phyloP scores from a whole-genome alignment of 2,329 filamentous ascomycete species.

The Domatiomyces catenatus region DNA sequence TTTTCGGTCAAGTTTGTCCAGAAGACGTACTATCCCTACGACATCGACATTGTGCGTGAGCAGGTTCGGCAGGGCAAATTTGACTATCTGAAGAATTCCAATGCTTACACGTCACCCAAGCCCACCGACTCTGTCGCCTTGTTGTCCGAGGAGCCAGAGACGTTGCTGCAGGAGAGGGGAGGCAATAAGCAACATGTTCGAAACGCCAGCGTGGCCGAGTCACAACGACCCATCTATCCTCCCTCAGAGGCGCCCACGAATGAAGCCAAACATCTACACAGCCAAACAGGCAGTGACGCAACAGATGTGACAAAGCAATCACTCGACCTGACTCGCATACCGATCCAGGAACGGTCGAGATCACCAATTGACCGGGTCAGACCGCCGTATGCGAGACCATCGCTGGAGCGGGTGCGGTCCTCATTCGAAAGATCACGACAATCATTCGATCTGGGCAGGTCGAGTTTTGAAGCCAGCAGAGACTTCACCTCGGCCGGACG shows the following conservation, averaged over 20 bases:
- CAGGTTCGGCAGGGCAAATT: slow-evolving; percentile 75
- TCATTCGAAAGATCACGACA: slow-evolving; percentile 78
- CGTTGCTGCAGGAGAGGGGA: slow-evolving; percentile 25
- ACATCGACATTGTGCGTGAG: slow-evolving; percentile 91
- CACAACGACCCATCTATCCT: slow-evolving; percentile 82
- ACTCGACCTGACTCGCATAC: slow-evolving; percentile 7
- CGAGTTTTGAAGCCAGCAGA: slow-evolving; percentile 71
- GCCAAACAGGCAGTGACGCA: slow-evolving; percentile 84
- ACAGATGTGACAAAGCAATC: slow-evolving; percentile 58
- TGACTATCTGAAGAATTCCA: slow-evolving; percentile 49
- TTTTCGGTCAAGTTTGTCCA: slow-evolving; percentile 77
- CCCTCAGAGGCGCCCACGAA: slow-evolving; percentile 68
- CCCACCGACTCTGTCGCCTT: slow-evolving; percentile 35
- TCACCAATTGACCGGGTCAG: slow-evolving; percentile 23
- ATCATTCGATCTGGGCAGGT: slow-evolving; percentile 71
- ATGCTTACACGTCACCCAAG: slow-evolving; percentile 36
- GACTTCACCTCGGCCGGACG: slow-evolving; percentile 87
- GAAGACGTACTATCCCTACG: slow-evolving; percentile 84
- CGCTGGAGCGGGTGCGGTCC: slow-evolving; percentile 55
- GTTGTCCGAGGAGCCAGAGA: slow-evolving; percentile 41
- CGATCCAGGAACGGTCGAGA: not conserved
- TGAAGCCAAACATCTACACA: slow-evolving; percentile 63
- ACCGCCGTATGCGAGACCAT: slow-evolving; percentile 33
- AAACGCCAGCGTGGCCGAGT: slow-evolving; percentile 56
- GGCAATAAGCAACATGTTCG: slow-evolving; percentile 25